Evolutionary conservation across 106 monocot species (phyloP).

Genomic region (Apostasia ramifera): DNA sequence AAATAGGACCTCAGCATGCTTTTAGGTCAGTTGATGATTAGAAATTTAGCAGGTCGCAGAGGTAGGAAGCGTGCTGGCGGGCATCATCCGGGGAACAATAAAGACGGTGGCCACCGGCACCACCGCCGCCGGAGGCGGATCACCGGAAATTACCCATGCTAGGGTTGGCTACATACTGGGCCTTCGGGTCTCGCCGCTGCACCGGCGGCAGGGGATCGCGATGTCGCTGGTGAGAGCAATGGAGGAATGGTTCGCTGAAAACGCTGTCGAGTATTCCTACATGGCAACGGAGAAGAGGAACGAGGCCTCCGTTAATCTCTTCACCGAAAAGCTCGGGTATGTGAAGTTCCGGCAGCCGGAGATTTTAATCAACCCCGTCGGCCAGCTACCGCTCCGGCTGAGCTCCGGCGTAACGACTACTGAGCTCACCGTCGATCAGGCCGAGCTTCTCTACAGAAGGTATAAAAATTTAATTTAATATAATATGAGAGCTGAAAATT

Average conservation of each 20-base stretch:
- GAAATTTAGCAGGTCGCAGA: background rate
- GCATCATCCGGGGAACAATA: constrained; percentile 2
- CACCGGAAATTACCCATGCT: background rate
- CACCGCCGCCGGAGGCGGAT: background rate
- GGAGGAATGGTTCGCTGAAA: background rate
- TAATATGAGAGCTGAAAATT: too few relatives aligned
- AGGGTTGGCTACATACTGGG: background rate
- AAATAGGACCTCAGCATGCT: background rate
- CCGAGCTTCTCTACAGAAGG: background rate
- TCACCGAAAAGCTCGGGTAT: constrained; percentile 4
- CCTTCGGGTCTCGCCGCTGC: background rate
- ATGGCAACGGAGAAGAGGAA: constrained; percentile 6
- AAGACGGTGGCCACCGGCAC: background rate
- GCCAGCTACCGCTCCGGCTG: background rate
- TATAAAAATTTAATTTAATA: too few relatives aligned
- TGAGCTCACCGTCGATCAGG: background rate
- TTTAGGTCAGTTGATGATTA: background rate
- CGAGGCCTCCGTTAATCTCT: background rate
- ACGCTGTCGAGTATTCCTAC: background rate
- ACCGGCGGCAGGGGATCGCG: background rate
- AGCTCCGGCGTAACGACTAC: background rate
- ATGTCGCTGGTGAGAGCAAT: background rate
- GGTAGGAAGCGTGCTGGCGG: background rate
- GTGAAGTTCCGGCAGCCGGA: background rate
- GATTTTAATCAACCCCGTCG: constrained; percentile 1